Conservation (phyloP, 768 basidiomycete species). For the Tricholoma matsutake region DNA sequence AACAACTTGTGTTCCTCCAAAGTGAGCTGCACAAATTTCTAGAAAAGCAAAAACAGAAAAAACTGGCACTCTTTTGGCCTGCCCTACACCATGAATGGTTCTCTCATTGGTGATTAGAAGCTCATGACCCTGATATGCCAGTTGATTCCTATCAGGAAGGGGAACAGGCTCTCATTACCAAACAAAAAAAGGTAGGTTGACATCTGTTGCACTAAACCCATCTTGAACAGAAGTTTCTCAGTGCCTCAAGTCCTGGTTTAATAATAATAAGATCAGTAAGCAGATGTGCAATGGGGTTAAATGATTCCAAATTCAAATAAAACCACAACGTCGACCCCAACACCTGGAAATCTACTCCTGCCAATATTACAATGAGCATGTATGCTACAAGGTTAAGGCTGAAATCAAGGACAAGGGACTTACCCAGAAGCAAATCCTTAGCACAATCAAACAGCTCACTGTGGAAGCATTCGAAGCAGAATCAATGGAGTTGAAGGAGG, state of each 20-base stretch:
- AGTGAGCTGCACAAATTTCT: neutral
- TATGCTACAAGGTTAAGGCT: neutral
- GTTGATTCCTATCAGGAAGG: neutral
- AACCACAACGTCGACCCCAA: neutral
- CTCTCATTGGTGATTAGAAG: neutral
- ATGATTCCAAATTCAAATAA: neutral
- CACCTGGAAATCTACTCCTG: neutral
- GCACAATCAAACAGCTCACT: neutral
- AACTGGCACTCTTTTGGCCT: neutral
- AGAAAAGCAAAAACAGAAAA: neutral
- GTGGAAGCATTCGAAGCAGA: neutral
- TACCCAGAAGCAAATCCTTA: neutral
- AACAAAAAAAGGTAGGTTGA: neutral
- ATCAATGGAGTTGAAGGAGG: neutral
- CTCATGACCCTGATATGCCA: neutral
- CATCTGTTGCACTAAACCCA: neutral
- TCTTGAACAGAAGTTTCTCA: neutral
- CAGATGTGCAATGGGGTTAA: neutral
- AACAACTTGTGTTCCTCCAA: neutral
- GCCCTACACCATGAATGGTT: neutral
- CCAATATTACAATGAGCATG: neutral
- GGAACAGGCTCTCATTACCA: neutral
- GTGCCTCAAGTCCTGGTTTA: slow-evolving; percentile 1
- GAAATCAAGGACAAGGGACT: slow-evolving; percentile 1
- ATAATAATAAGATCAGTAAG: neutral